Base-by-base conservation (phyloP, 495 filamentous ascomycete genomes). In the Xanthoparmelia taractica region DNA sequence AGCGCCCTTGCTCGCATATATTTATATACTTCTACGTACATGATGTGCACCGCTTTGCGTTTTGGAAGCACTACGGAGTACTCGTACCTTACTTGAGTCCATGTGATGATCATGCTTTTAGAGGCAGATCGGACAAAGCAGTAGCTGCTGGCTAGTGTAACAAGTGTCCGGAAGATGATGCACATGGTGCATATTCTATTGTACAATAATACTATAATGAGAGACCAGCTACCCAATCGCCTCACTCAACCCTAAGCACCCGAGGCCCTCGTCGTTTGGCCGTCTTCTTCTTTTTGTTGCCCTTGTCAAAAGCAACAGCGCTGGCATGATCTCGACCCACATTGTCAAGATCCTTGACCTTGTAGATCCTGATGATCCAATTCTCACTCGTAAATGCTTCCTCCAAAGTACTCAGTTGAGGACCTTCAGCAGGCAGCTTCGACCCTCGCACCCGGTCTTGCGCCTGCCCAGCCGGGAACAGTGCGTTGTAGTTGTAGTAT, bases 331-430 rank as follows among this genome's bases (percentile, higher is more conserved):
- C 91, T 70, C 95, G 83, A 34, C 91, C 94, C 58, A 99, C 77
- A 71, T 97, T 97, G 76, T 99, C 95, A 41, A 97, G 86, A 68
- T 96, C 92, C 78, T 99, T 99, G 71, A 99, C 95, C 80, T 99
- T 99, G 80, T 96, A 99, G 73, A 99, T 97, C 58, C 95, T 81
- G 73, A 99, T 97, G 73, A 99, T 99, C 95, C 95, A 99, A 81
- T 99, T 99, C 82, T 99, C 95, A 68, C 90, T 96, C 50, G 95
- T 99, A 77, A 93, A 99, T 2, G 95, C 95, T 75, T 99, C 95
- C 71, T 97, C 95, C 45, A 99, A 73, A 23, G 86, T 93, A 74
- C 84, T 90, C 59, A 99, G 88, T 63, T 87, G 82, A 17, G 95
- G 95, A 5, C 90, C 89, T 65, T 91, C 85, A 10, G 89, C 85